Evolutionary conservation across 1,139 yeast species (phyloP), one percentile per base, ranked within the genome.

Genomic region (Kazachstania sp.): DNA sequence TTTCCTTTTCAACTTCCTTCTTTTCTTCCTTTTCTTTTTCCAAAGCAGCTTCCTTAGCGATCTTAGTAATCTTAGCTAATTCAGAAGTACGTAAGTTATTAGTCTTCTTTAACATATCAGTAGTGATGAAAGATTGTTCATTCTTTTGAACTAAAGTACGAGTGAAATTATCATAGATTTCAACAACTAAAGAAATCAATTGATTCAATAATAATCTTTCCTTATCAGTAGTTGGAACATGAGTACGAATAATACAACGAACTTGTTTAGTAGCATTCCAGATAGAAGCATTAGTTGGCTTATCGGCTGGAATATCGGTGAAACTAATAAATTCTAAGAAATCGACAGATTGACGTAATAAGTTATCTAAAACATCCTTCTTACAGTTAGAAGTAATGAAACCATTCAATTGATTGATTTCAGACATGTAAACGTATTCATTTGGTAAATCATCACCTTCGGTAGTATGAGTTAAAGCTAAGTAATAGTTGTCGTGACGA

Each of bases 391-490:
- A 73, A 54, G 75, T 73, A 49, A 84, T 69, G 54, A 78, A 71
- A 7, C 81, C 87, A 58, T 83, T 87, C 67, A 86, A 73, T 64
- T 90, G 97, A 51, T 80, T 76, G 49, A 79, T 79, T 71, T 92
- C 98, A 58, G 86, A 75, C 98, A 92, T 90, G 69, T 80, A 86
- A 20, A 88, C 95, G 63, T 77, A 84, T 49, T 84, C 78, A 46
- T 70, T 61, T 42, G 97, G 96, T 58, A 90, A 71, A 57, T 76
- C 74, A 30, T 75, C 66, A 30, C 88, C 81, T 59, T 75, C 80
- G 36, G 83, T 61, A 37, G 96, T 87, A 59, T 79, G 85, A 56
- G 97, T 86, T 61, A 90, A 75, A 1, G 95, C 84, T 62, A 90
- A 73, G 68, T 71, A 90, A 70, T 87, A 92, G 70, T 85, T 83